Percentiles rank a stretch among this genome's conserved stretches.
These are phyloP conservation scores for Eragrostis nindensis DNA, from an alignment of 176 grass and related monocot genomes.

Conservation along the genomic window DNA sequence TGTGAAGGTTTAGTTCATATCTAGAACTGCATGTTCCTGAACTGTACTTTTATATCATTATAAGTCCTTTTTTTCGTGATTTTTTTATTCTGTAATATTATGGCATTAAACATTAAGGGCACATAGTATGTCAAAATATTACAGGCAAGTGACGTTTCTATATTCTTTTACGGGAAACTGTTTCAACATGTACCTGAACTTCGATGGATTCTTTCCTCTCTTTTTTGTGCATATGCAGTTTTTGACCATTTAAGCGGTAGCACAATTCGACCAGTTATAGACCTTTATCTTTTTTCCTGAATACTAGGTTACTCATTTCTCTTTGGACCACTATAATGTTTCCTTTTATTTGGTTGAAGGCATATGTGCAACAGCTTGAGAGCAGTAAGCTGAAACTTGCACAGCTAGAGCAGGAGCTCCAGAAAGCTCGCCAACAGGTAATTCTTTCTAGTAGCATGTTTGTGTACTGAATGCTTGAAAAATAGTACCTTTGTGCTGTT, in stretches of 20 bases:
- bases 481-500: conserved; percentile 18
- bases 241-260: not conserved
- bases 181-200: not conserved
- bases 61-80: not conserved
- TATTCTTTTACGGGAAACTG: too few species aligned
- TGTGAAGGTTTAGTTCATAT: not conserved
- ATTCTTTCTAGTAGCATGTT: conserved; percentile 26
- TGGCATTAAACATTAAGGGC: not conserved
- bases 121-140: not conserved
- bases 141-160: not conserved
- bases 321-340: conserved; percentile 5
- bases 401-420: conserved; percentile 75
- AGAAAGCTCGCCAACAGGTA: conserved; percentile 78
- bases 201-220: not conserved
- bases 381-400: conserved; percentile 80
- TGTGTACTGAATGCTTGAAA: not conserved
- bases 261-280: not conserved
- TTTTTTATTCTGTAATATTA: conserved; percentile 10
- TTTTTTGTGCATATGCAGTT: not conserved
- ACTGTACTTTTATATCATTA: not conserved
- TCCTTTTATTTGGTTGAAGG: conserved; percentile 48
- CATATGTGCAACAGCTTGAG: conserved; percentile 84
- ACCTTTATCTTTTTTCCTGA: not conserved
- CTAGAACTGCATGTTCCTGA: not conserved
- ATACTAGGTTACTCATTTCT: conserved; percentile 7